Conservation (phyloP, 2,329 filamentous ascomycete genomes). For the Fusarium neocosmosporiellum region DNA sequence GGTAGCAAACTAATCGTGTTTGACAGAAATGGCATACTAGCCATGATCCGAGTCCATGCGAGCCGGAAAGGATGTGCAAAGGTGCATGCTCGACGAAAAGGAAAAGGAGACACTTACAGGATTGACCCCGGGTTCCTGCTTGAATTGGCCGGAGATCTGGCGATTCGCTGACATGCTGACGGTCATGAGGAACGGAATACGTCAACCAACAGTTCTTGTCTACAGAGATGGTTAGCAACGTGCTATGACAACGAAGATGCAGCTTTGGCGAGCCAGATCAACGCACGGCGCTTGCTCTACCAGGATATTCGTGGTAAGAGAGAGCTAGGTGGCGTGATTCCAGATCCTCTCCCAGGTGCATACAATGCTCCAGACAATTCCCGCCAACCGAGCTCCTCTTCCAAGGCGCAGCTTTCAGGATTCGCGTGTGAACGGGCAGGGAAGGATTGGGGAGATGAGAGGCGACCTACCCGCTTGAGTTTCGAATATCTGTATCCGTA, state of each 20-base stretch:
- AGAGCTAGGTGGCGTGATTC: conserved; percentile 39
- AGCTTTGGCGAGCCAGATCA: conserved; percentile 25
- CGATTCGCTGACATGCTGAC: conserved; percentile 46
- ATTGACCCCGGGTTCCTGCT: conserved; percentile 45
- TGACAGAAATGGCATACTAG: conserved; percentile 1
- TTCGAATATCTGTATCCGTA: conserved; percentile 11
- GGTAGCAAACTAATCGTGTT: neutral
- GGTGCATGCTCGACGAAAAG: conserved; percentile 5
- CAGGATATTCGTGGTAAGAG: conserved; percentile 37
- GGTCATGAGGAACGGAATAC: conserved; percentile 36
- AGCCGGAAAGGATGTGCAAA: neutral
- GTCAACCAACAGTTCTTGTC: conserved; percentile 28
- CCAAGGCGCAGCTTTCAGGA: conserved; percentile 33
- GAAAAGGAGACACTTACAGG: conserved; percentile 42
- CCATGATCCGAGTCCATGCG: neutral
- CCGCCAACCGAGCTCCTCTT: conserved; percentile 32
- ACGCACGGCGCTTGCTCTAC: conserved; percentile 26
- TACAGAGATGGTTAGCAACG: conserved; percentile 31
- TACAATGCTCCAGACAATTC: conserved; percentile 32
- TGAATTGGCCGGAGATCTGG: conserved; percentile 45
- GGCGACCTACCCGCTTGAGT: conserved; percentile 32
- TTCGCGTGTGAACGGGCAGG: conserved; percentile 27
- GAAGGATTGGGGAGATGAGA: conserved; percentile 23
- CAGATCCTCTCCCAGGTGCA: conserved; percentile 34
- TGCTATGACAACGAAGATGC: conserved; percentile 19